phyloP scores from a whole-genome alignment of 1,284 basidiomycete species.

The Wallemia mellicola region DNA sequence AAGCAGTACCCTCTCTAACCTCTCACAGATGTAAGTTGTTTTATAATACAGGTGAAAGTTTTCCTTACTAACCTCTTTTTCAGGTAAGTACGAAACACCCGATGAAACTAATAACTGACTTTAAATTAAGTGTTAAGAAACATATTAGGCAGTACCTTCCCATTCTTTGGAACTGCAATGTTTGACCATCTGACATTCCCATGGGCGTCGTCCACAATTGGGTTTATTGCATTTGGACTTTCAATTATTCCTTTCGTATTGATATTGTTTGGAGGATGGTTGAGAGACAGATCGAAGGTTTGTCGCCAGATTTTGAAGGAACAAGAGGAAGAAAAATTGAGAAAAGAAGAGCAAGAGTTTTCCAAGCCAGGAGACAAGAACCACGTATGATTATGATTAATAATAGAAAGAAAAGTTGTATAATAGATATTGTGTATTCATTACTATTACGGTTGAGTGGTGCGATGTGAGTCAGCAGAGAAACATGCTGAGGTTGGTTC shows the following conservation, averaged over 20 bases:
- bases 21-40: too few relatives aligned
- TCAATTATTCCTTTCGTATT: constrained; percentile 13
- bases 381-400: not conserved
- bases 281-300: not conserved
- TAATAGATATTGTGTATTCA: too few relatives aligned
- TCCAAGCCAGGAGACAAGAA: not conserved
- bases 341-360: not conserved
- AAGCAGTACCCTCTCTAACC: not conserved
- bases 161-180: constrained; percentile 13
- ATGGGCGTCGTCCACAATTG: constrained; percentile 13
- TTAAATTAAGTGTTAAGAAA: constrained; percentile 13
- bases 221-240: constrained; percentile 12
- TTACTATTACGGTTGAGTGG: too few relatives aligned
- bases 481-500: too few relatives aligned
- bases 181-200: not conserved
- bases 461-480: too few relatives aligned
- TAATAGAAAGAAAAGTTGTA: too few relatives aligned
- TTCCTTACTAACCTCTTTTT: too few relatives aligned
- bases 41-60: too few relatives aligned
- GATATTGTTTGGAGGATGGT: constrained; percentile 11
- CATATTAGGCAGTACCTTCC: constrained; percentile 12
- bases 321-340: not conserved
- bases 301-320: not conserved
- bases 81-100: too few relatives aligned
- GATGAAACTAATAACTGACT: too few relatives aligned